Evolutionary conservation across 2,329 filamentous ascomycete species (phyloP), one percentile per base, ranked within the genome.

Genomic region (Penicillium palitans): DNA sequence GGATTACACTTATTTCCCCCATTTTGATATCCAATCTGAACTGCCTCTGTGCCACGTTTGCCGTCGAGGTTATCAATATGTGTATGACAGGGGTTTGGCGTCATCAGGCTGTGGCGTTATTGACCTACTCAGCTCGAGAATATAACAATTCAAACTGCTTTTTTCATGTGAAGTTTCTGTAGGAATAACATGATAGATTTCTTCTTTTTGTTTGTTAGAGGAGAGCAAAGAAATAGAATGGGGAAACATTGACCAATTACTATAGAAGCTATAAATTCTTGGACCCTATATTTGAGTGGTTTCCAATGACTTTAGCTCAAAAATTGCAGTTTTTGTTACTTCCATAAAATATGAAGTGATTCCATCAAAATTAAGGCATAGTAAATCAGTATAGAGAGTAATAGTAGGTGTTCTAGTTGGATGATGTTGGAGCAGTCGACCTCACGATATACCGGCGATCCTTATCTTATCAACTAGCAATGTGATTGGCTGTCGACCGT

Each of bases 391-490:
- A 24, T 31, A 21, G 17, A 46, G 17, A 27, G 31, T 46, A 27
- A 21, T 21, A 19, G 19, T 6, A 24, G n/a, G 17, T 25, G 10
- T 35, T 19, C 4, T 17, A n/a, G 19, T 24, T 25, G 19, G 2
- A 12, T 12, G 6, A 35, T 25, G n/a, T 52, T 9, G 29, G 37
- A 39, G 5, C 9, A 25, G 4, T 10, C 10, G 25, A 50, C 17
- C 17, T 45, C 6, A 1, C 4, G 46, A 39, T 27, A 44, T n/a
- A 31, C 25, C 15, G 19, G 27, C 6, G 4, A 35, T 50, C n/a
- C 47, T 57, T 57, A 57, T 57, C 54, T 57, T 57, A 57, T 57
- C 54, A 33, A 17, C 24, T 13, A 39, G 39, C 40, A 33, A 27
- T 12, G 4, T 61, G 57, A 37, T 40, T 48, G 42, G 35, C 6